Evolutionary conservation across 306 rosid genomes (phyloP), one percentile per base, ranked within the genome.

Genomic region (Vachellia pachyceras): DNA sequence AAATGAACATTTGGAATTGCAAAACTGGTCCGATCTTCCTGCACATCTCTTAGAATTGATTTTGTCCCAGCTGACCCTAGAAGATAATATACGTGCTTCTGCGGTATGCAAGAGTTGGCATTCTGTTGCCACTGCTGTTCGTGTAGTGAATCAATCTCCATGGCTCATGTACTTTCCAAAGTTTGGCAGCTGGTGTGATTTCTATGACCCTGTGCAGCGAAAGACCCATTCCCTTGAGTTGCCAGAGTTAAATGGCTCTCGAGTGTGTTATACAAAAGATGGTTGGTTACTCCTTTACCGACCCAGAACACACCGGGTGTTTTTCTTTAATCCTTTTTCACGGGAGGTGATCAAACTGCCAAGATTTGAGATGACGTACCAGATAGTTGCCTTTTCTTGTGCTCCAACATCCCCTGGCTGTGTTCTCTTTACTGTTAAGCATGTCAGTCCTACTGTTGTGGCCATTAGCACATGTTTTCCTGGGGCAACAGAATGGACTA

Each of bases 101-200:
- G 86, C 50, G 25, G 97, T 86, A 68, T 93, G 97, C 90, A 93
- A 91, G 85, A 88, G 88, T 61, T 93, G 97, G 97, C 72, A 88
- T 42, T 88, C 80, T 55, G 90, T 87, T 73, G 94, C 97, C 50
- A 67, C 71, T 54, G 75, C 95, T 75, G 93, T 94, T 46, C 90
- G 93, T 17, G 82, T 91, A 70, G 91, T 89, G 61, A 90, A 91
- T 80, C 94, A 86, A 63, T 81, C 97, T 3, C 98, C 93, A 0
- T 86, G 92, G 92, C 89, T 94, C 14, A 89, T 94, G 95, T 94
- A 91, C 85, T 91, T 91, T 79, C 92, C 97, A 12, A 91, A 85
- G 85, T 84, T 33, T 63, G 98, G 97, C 67, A 84, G 82, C 64
- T 77, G 81, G 63, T 91, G 85, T 77, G 97, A 93, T 22, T 90